phyloP scores from a whole-genome alignment of 768 basidiomycete species.

The Rhodosporidiobolus odoratus region DNA sequence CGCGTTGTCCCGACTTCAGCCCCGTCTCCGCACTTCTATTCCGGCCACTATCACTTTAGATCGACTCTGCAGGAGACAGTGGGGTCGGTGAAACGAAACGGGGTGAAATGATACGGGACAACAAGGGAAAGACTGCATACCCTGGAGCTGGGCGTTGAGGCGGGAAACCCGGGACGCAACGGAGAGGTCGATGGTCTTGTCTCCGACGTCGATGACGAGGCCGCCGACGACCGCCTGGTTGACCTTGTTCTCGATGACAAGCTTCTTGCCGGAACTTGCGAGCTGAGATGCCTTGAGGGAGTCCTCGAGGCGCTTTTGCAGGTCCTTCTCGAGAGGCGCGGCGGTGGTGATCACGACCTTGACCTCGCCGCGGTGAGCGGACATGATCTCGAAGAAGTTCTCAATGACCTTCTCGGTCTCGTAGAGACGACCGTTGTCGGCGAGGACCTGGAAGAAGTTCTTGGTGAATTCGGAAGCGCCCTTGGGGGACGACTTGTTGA shows the following conservation, averaged over 20 bases:
- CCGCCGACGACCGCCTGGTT: constrained; percentile 89
- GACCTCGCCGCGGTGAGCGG: constrained; percentile 85
- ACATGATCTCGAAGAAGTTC: constrained; percentile 82
- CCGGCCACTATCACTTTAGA: constrained; percentile 9
- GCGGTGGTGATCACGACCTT: constrained; percentile 73
- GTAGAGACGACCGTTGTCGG: constrained; percentile 83
- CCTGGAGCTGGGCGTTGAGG: constrained; percentile 78
- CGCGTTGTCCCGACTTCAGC: not conserved
- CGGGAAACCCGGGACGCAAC: constrained; percentile 90
- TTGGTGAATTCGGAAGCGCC: constrained; percentile 63
- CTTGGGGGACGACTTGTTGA: constrained; percentile 50
- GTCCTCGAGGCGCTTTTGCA: constrained; percentile 71
- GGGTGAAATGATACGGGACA: not conserved
- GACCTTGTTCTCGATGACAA: constrained; percentile 92
- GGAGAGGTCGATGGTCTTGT: constrained; percentile 95
- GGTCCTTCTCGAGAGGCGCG: constrained; percentile 66
- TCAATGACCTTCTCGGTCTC: constrained; percentile 81
- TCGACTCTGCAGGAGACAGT: constrained; percentile 18
- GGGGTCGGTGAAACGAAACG: not conserved
- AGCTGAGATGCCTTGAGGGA: constrained; percentile 78
- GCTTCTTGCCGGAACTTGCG: constrained; percentile 75
- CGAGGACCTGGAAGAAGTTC: constrained; percentile 78
- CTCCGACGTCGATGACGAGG: constrained; percentile 90
- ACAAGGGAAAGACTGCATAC: not conserved
- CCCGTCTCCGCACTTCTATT: not conserved